Conservation (phyloP, 345 rosid genomes). For the Boechera stricta region DNA sequence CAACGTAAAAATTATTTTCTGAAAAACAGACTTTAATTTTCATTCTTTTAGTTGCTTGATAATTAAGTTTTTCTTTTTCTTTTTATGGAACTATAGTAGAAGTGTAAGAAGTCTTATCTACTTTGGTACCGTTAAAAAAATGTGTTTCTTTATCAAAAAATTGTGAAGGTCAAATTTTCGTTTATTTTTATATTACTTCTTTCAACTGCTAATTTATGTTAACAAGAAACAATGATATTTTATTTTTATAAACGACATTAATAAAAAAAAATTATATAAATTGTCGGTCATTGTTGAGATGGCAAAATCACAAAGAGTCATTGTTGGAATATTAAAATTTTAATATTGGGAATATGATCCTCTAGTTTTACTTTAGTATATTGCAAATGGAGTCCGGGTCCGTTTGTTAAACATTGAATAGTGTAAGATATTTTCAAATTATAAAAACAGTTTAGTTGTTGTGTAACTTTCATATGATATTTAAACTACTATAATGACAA, state of each 20-base stretch:
- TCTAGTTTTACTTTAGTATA: neutral
- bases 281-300: constrained; percentile 39
- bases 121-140: neutral
- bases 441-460: constrained; percentile 12
- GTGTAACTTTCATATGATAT: neutral
- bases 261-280: neutral
- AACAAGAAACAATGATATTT: neutral
- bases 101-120: neutral
- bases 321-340: neutral
- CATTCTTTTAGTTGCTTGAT: neutral
- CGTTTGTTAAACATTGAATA: neutral
- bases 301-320: constrained; percentile 21
- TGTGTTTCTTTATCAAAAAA: too few relatives aligned
- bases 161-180: neutral
- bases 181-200: neutral
- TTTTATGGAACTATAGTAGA: neutral
- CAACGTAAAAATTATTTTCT: too few relatives aligned
- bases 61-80: neutral
- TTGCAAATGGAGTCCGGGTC: constrained; percentile 15
- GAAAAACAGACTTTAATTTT: too few relatives aligned
- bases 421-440: too few relatives aligned
- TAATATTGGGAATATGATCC: neutral
- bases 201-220: neutral
- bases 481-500: neutral
- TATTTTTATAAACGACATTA: neutral